A percentile compares a stretch with the other conserved stretches of the same genome.
Evolutionary conservation across 768 basidiomycete species (phyloP).

Genomic region (Pholiota molesta): DNA sequence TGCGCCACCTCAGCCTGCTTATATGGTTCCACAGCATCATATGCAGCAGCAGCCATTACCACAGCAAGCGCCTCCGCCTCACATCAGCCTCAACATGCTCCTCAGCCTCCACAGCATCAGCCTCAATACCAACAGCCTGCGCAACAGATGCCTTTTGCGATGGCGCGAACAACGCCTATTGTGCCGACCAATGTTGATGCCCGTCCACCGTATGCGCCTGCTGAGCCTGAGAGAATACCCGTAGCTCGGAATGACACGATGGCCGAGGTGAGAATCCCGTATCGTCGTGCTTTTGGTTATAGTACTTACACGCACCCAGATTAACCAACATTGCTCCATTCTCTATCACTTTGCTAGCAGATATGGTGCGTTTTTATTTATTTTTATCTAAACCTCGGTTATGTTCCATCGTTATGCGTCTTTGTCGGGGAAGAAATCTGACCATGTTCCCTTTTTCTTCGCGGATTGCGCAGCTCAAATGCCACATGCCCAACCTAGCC

Average conservation of each 20-base stretch:
- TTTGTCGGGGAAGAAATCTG: not conserved
- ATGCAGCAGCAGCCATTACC: slow-evolving; percentile 28
- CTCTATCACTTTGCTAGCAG: slow-evolving; percentile 67
- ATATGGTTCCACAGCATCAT: slow-evolving; percentile 28
- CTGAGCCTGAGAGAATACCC: slow-evolving; percentile 38
- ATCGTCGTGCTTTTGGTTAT: not conserved
- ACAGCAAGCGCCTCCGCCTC: slow-evolving; percentile 20
- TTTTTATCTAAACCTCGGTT: slow-evolving; percentile 21
- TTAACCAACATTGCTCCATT: slow-evolving; percentile 60
- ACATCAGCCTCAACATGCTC: slow-evolving; percentile 20
- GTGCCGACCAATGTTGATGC: slow-evolving; percentile 46
- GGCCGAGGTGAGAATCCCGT: slow-evolving; percentile 39
- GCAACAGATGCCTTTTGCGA: slow-evolving; percentile 30
- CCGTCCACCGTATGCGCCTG: slow-evolving; percentile 35
- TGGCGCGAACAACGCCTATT: slow-evolving; percentile 42
- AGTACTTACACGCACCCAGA: slow-evolving; percentile 38
- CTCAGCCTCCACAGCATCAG: slow-evolving; percentile 24
- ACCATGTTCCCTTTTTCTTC: slow-evolving; percentile 8
- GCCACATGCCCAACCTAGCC: slow-evolving; percentile 53
- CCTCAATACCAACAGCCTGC: slow-evolving; percentile 27
- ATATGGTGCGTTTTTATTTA: slow-evolving; percentile 50
- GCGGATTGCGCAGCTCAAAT: slow-evolving; percentile 37
- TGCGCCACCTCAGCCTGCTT: slow-evolving; percentile 21
- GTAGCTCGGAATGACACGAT: slow-evolving; percentile 42
- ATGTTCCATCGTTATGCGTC: slow-evolving; percentile 9